phyloP scores from a whole-genome alignment of 2,329 filamentous ascomycete species.

The Diatrype stigma region DNA sequence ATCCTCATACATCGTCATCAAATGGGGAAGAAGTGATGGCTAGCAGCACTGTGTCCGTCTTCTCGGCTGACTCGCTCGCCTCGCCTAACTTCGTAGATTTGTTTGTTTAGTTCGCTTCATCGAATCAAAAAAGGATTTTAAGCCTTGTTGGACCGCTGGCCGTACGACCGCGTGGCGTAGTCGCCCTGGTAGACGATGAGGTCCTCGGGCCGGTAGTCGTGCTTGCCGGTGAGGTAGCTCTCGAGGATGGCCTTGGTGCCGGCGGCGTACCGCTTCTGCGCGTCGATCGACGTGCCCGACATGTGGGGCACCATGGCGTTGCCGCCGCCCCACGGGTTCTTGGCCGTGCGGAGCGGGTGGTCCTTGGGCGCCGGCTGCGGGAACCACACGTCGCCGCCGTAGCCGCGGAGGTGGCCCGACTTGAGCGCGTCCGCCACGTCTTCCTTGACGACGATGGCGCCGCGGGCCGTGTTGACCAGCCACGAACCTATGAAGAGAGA shows the following conservation, averaged over 20 bases:
- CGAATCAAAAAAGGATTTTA: too few species aligned
- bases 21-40: too few species aligned
- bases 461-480: slow-evolving; percentile 98
- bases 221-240: slow-evolving; percentile 81
- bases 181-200: slow-evolving; percentile 86
- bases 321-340: slow-evolving; percentile 93
- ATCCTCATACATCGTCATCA: too few species aligned
- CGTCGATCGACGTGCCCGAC: slow-evolving; percentile 97
- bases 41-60: neutral
- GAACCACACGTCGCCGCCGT: slow-evolving; percentile 93
- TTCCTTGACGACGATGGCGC: slow-evolving; percentile 99
- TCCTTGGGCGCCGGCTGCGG: slow-evolving; percentile 93
- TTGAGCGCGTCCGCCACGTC: slow-evolving; percentile 93
- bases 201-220: slow-evolving; percentile 87
- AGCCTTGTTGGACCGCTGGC: slow-evolving; percentile 65
- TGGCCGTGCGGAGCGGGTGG: slow-evolving; percentile 85
- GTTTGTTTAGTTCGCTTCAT: too few species aligned
- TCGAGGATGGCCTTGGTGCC: slow-evolving; percentile 87
- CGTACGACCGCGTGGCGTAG: slow-evolving; percentile 93
- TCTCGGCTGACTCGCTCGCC: too few species aligned
- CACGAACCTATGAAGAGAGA: slow-evolving; percentile 61
- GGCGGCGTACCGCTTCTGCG: slow-evolving; percentile 85
- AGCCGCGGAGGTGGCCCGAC: slow-evolving; percentile 83
- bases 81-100: too few species aligned
- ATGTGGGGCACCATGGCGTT: slow-evolving; percentile 99